phyloP scores from a whole-genome alignment of 202 grass and related monocot genomes.

The Setaria italica region DNA sequence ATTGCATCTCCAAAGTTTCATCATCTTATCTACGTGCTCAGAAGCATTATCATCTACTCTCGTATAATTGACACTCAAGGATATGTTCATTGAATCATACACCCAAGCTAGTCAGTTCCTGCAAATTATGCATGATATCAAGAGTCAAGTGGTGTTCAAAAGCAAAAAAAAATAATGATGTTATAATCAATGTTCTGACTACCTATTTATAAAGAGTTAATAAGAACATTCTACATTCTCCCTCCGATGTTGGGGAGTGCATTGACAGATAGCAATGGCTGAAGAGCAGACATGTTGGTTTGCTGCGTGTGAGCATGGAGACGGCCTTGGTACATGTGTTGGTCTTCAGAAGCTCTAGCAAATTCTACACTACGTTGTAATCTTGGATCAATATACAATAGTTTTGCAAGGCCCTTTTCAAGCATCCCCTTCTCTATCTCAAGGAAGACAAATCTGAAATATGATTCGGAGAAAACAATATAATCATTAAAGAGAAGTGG shows the following conservation, averaged over 20 bases:
- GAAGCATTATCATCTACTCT: too few species aligned
- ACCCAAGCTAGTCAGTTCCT: neutral
- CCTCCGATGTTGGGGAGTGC: neutral
- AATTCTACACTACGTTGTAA: neutral
- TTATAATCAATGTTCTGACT: neutral
- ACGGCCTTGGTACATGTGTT: neutral
- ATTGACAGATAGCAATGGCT: neutral
- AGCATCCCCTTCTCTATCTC: neutral
- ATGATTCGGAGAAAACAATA: neutral
- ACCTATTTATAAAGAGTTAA: neutral
- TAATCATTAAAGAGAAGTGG: neutral
- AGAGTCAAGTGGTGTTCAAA: neutral
- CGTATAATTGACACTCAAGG: neutral
- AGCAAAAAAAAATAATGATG: too few species aligned
- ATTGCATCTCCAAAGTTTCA: too few species aligned
- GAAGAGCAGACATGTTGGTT: neutral
- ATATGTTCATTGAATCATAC: neutral
- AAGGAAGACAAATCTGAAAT: slow-evolving; percentile 24
- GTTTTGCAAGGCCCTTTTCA: slow-evolving; percentile 12
- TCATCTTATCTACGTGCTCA: too few species aligned
- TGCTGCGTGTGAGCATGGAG: neutral
- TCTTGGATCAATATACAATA: neutral
- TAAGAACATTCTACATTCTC: neutral
- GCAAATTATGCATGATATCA: neutral
- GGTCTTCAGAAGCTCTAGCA: neutral